phyloP scores from a whole-genome alignment of 139 green algal genomes.

The Chlamydomonas schloesseri region DNA sequence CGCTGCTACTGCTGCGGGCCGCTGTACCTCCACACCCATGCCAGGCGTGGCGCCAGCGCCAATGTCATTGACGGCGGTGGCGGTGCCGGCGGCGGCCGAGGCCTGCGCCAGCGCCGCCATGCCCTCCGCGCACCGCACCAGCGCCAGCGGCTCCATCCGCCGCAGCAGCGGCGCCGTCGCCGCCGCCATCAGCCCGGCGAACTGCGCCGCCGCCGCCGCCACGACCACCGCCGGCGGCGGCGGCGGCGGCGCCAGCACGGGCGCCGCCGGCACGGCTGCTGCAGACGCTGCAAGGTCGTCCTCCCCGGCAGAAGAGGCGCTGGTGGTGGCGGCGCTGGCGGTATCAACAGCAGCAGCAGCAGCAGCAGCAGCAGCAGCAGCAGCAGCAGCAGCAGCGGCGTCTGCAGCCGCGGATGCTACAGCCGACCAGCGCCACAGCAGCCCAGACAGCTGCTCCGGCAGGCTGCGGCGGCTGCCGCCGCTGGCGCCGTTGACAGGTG shows the following conservation, averaged over 20 bases:
- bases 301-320: no score
- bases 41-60: no score
- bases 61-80: no score
- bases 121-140: conserved; percentile 29
- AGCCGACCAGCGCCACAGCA: conserved; percentile 14
- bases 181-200: not conserved
- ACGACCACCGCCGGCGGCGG: not conserved
- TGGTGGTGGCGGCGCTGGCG: no score
- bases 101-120: conserved; percentile 26
- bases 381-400: not conserved
- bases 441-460: not conserved
- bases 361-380: not conserved
- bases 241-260: no score
- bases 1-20: no score
- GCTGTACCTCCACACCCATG: no score
- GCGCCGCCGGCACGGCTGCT: no score
- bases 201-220: not conserved
- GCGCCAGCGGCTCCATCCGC: not conserved
- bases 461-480: not conserved
- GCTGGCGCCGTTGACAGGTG: no score
- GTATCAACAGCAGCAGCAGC: not conserved
- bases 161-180: conserved; percentile 14
- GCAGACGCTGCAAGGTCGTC: no score
- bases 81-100: not conserved
- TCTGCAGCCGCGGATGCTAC: not conserved